Evolutionary conservation across 331 rosid genomes (phyloP).

Genomic region (Acacia pycnantha): DNA sequence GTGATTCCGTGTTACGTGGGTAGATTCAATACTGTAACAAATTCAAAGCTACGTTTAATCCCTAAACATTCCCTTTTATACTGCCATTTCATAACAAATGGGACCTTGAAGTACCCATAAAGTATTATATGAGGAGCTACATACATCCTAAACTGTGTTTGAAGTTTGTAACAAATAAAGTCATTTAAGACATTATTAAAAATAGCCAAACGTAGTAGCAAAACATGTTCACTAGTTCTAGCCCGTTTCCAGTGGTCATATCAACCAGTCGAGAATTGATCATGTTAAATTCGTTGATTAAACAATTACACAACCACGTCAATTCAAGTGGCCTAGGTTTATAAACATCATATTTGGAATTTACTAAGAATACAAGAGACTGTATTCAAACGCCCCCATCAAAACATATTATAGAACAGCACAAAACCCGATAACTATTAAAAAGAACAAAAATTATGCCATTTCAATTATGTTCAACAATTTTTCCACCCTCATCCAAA

Average conservation of each 20-base stretch:
- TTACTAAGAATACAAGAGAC: background rate
- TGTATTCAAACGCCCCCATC: background rate
- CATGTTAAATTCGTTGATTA: background rate
- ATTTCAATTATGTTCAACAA: conserved; percentile 14
- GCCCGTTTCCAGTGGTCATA: too few species aligned
- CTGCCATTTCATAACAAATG: too few species aligned
- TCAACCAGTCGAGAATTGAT: too few species aligned
- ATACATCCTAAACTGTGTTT: background rate
- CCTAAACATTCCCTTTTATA: too few species aligned
- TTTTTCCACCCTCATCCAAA: conserved; percentile 19
- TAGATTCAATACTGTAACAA: too few species aligned
- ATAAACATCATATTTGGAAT: background rate
- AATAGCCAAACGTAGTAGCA: background rate
- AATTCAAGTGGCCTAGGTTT: background rate
- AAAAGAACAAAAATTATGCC: background rate
- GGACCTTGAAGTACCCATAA: too few species aligned
- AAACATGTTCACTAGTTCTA: too few species aligned
- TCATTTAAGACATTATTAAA: background rate
- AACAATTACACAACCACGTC: background rate
- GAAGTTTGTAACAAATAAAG: background rate
- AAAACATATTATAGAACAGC: background rate
- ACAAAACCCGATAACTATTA: conserved; percentile 4
- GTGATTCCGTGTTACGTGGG: too few species aligned
- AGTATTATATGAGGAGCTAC: too few species aligned
- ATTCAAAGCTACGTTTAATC: too few species aligned